Conservation (phyloP, 2,329 filamentous ascomycete genomes). For the Acarospora socialis region DNA sequence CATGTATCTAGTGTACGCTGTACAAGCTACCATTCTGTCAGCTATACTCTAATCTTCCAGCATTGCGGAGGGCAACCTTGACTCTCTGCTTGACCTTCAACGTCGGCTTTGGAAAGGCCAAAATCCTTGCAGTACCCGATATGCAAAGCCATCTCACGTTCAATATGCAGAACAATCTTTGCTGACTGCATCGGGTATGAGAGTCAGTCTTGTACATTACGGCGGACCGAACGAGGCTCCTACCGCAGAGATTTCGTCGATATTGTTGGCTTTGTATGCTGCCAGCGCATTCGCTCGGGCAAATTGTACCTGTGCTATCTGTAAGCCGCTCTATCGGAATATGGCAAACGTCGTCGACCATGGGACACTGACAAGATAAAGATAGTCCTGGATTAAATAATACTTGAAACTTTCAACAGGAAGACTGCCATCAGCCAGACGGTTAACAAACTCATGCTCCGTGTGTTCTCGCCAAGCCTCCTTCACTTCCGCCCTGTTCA, state of each 20-base stretch:
- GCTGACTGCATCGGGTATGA: slow-evolving; percentile 35
- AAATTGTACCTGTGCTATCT: slow-evolving; percentile 69
- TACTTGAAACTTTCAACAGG: slow-evolving; percentile 66
- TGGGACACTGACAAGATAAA: slow-evolving; percentile 53
- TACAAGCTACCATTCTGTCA: slow-evolving; percentile 41
- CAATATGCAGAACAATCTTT: slow-evolving; percentile 60
- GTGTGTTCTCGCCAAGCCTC: slow-evolving; percentile 61
- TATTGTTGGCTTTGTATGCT: slow-evolving; percentile 65
- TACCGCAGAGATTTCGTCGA: slow-evolving; percentile 59
- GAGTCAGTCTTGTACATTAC: slow-evolving; percentile 1
- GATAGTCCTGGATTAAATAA: slow-evolving; percentile 84
- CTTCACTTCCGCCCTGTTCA: slow-evolving; percentile 61
- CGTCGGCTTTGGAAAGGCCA: slow-evolving; percentile 57
- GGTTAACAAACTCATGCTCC: slow-evolving; percentile 68
- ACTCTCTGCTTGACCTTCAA: slow-evolving; percentile 59
- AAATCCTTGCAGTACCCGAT: slow-evolving; percentile 70
- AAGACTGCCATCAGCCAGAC: slow-evolving; percentile 60
- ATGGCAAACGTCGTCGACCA: too few species aligned
- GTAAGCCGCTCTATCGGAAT: neutral
- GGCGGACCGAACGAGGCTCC: slow-evolving; percentile 15
- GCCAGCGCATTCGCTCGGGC: slow-evolving; percentile 73
- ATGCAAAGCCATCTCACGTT: slow-evolving; percentile 68
- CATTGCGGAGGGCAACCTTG: slow-evolving; percentile 45
- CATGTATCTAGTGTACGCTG: slow-evolving; percentile 72
- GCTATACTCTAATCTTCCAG: neutral